Base-by-base conservation (phyloP, 1,284 basidiomycete species). In the Sanghuangporus baumii region DNA sequence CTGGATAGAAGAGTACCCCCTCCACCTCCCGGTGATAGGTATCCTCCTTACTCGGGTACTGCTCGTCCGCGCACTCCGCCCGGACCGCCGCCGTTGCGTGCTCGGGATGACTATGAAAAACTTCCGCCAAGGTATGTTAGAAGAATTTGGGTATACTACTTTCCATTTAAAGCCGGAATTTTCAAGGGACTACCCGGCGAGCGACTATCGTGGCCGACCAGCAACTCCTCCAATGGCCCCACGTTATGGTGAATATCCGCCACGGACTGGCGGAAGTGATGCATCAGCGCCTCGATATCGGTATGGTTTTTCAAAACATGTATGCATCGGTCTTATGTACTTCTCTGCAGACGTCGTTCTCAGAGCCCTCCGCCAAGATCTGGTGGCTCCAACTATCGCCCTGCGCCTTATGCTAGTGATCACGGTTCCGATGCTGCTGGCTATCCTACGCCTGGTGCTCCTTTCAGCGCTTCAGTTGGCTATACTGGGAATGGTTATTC, bases 281-380 rank as follows among this genome's bases (percentile, higher is more conserved):
- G 75, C 75, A 36, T 70, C 78, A 20, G 62, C 72, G 58, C 56
- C 64, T 48, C 76, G 87, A 63, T 81, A 84, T 68, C 81, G 87
- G 87, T 88, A 64, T 66, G 79, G 67, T 16, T 69, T 61, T 55
- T 59, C 43, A 62, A 34, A 40, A 31, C 26, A 26, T 60, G 60
- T 52, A 36, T 70, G 16, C 59, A 59, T 41, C 63, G 48, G 2
- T 14, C 54, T 61, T 9, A 57, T 37, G 12, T 56, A 20, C n/a
- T 18, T 36, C 51, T 47, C 56, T 40, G 4, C 67, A 90, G 88
- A 63, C 87, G 89, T 70, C 86, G 89, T 60, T 91, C 89, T 34
- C 81, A 84, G 70, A 91, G 88, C 69, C 87, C 87, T 55, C 74
- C 76, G 38, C 71, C 78, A 65, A 76, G 81, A 58, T 68, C 75